Evolutionary conservation across 352 stramenopile species (phyloP).

Genomic region (Globisporangium ultimum): DNA sequence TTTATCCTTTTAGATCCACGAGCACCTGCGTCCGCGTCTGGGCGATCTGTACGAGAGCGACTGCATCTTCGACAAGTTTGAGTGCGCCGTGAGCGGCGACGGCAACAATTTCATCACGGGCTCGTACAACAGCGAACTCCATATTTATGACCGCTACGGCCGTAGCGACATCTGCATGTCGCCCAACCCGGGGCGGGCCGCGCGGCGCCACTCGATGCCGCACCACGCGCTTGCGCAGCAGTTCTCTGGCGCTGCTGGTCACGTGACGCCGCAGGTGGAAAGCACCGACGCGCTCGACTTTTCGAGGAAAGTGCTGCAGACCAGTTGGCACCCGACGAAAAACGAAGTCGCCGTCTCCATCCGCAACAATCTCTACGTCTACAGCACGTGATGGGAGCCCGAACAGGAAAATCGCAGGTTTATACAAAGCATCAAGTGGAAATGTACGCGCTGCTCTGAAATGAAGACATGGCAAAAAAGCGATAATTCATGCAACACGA

Average conservation of each 20-base stretch:
- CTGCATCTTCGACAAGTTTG: constrained; percentile 98
- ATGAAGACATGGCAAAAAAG: no score
- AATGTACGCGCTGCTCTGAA: no score
- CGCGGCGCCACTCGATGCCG: constrained; percentile 65
- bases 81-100: constrained; percentile 89
- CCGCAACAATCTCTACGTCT: constrained; percentile 84
- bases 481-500: no score
- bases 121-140: constrained; percentile 94
- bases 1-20: constrained; percentile 69
- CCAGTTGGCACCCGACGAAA: constrained; percentile 77
- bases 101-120: constrained; percentile 92
- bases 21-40: constrained; percentile 87
- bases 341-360: constrained; percentile 82
- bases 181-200: constrained; percentile 32
- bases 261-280: constrained; percentile 21
- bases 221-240: constrained; percentile 64
- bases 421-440: no score
- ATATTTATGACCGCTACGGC: constrained; percentile 89
- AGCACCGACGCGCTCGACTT: constrained; percentile 62
- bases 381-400: constrained; percentile 38
- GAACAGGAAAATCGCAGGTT: neutral
- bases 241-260: constrained; percentile 29
- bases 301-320: constrained; percentile 84
- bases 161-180: constrained; percentile 73
- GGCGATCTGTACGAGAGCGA: constrained; percentile 94